Conservation (phyloP, 1,284 basidiomycete genomes). For the Apiotrichum akiyoshidainum region DNA sequence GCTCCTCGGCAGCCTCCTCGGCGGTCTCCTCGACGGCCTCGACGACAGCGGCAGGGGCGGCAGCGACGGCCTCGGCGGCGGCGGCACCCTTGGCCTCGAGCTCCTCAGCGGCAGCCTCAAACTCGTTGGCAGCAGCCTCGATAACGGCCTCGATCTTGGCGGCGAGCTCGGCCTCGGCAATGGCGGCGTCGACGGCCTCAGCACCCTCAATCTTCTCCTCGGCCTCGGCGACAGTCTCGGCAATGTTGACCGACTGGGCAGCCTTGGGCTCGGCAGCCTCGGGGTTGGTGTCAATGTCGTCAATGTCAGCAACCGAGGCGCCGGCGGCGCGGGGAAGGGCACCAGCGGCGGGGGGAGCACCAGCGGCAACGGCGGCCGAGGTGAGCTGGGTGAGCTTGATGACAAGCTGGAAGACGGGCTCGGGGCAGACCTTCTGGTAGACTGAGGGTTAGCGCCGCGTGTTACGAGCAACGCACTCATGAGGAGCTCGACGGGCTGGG, state of each 20-base stretch:
- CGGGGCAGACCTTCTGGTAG: slow-evolving; percentile 87
- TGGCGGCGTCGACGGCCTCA: slow-evolving; percentile 3
- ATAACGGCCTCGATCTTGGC: slow-evolving; percentile 5
- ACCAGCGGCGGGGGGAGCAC: slow-evolving; percentile 7
- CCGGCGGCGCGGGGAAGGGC: slow-evolving; percentile 3
- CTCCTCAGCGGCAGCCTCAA: slow-evolving; percentile 9
- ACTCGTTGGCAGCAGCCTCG: slow-evolving; percentile 1
- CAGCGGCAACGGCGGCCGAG: slow-evolving; percentile 15
- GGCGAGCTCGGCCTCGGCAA: background rate
- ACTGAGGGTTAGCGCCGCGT: slow-evolving; percentile 47
- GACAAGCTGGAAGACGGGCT: slow-evolving; percentile 82
- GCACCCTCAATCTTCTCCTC: slow-evolving; percentile 7
- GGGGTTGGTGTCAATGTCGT: slow-evolving; percentile 12
- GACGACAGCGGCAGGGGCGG: background rate
- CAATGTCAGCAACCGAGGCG: slow-evolving; percentile 10
- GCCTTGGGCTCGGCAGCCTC: slow-evolving; percentile 4
- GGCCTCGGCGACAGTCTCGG: slow-evolving; percentile 9
- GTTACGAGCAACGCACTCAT: slow-evolving; percentile 54
- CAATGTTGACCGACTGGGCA: slow-evolving; percentile 5
- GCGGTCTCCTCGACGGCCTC: slow-evolving; percentile 6
- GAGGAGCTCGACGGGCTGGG: slow-evolving; percentile 84
- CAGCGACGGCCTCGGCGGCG: slow-evolving; percentile 1
- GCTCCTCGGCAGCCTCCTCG: slow-evolving; percentile 1
- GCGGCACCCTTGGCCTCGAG: slow-evolving; percentile 3
- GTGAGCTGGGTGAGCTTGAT: slow-evolving; percentile 67